Evolutionary conservation across 306 rosid genomes (phyloP).

Genomic region (Ceratonia siliqua): DNA sequence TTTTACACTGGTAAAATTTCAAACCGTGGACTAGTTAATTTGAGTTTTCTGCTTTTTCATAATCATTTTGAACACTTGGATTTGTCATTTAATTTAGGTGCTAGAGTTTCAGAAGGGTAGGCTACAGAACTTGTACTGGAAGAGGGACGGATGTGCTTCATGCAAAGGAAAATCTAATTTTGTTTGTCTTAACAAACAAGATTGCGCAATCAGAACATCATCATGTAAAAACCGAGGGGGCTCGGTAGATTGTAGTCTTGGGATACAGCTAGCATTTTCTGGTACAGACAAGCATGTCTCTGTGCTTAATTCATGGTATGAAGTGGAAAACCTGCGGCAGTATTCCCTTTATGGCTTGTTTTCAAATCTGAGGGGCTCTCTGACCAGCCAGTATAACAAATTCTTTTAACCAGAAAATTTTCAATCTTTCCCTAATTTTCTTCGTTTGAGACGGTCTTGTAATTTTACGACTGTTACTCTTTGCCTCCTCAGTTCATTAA

Average conservation of each 20-base stretch:
- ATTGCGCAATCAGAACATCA: constrained; percentile 63
- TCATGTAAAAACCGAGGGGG: constrained; percentile 66
- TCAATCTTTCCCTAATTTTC: not conserved
- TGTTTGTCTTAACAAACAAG: constrained; percentile 72
- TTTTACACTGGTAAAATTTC: constrained; percentile 59
- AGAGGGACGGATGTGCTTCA: constrained; percentile 67
- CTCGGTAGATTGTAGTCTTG: constrained; percentile 67
- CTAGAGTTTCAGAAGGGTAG: constrained; percentile 74
- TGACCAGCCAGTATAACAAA: constrained; percentile 59
- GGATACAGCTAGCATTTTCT: constrained; percentile 66
- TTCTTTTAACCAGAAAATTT: constrained; percentile 38
- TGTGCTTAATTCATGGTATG: constrained; percentile 74
- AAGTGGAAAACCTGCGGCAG: constrained; percentile 66
- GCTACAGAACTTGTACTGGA: constrained; percentile 72
- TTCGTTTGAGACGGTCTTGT: constrained; percentile 19
- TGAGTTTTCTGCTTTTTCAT: not conserved
- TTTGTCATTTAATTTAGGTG: constrained; percentile 51
- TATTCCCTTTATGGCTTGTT: constrained; percentile 69
- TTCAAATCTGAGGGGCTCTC: constrained; percentile 66
- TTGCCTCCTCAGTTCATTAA: not conserved
- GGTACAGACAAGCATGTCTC: constrained; percentile 73
- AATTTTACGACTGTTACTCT: constrained; percentile 1
- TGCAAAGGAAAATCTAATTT: constrained; percentile 57
- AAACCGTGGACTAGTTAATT: not conserved
- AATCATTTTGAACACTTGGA: constrained; percentile 4